Base-by-base conservation (phyloP, 176 grass and related monocot species). In the Cymbopogon citratus region DNA sequence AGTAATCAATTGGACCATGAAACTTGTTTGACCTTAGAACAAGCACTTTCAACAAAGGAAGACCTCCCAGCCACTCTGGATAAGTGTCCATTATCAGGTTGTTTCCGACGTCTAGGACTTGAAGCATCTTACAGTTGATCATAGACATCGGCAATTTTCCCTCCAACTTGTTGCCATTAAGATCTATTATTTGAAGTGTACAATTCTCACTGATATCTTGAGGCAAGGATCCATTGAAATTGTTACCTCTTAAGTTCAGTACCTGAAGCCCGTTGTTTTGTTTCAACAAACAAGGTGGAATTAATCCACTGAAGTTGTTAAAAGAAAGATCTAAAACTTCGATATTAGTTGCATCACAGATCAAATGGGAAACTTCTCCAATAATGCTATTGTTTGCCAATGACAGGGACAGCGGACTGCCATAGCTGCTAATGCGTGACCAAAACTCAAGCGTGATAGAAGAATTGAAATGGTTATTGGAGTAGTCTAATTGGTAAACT, bases 401-500 rank as follows among this genome's bases (percentile, higher is more conserved):
- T 40, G 66, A 69, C 11, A 69, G 9, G 35, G 5, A 14, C 25
- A 36, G 4, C 83, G 14, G 40, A 10, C 3, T 13, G 43, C 3
- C 12, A 13, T 44, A 12, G 43, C 12, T 13, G 43, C 8, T 84
- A 25, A 90, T 21, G 16, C 64, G 35, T 28, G 76, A 75, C 54
- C 43, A 46, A n/a, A 92, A 81, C 40, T 69, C 76, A 7, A 27
- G 27, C 21, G 39, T 84, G 43, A 85, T 56, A 46, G 35, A 38
- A 73, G 80, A 33, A 61, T 66, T 73, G 66, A 92, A 92, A 25
- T 11, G 12, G 65, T 92, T 92, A n/a, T 83, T 44, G 12, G 91
- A 92, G 62, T 68, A 89, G 75, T 92, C 91, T 5, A 60, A 79
- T 3, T 51, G 41, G 19, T 45, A 44, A 66, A 3, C 71, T 57